Evolutionary conservation across 768 basidiomycete genomes (phyloP), one percentile per base, ranked within the genome.

Genomic region (Termitomyces heimii): DNA sequence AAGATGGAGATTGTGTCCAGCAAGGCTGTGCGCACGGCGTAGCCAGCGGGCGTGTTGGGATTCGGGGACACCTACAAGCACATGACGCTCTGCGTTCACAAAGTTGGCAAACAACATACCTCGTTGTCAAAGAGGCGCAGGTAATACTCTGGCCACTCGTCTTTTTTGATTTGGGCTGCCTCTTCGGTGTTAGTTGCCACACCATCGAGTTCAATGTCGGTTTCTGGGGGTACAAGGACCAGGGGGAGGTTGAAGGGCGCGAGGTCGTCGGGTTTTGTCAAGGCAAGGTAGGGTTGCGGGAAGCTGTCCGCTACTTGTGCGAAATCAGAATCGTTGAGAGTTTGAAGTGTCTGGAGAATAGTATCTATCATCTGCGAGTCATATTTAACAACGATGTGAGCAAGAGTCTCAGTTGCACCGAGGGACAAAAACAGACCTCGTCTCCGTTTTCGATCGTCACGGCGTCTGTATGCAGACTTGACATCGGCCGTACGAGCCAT

Each of bases 221-320:
- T 82, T 69, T 95, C 93, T 1, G 93, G 93, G 2, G 93, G 92
- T 0, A 95, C 91, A 18, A 95, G 77, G 40, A 94, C 84, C 34
- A 83, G 78, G 5, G 92, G 92, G 10, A 95, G 76, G 31, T 83
- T 79, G 62, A 89, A 92, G 2, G 82, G 79, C 8, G 74, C 67
- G 16, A 77, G 70, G 9, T 67, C 62, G 40, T 79, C 77, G 22
- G 78, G 71, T 26, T 76, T 75, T 0, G 77, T 71, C 57, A 79
- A 76, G 35, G 76, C 71, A 12, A 75, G 66, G 63, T 89, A 91
- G 3, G 89, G 89, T 60, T 86, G 85, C 9, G 84, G 82, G 62
- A 83, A 82, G 63, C 78, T 83, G 56, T 70, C 77, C 42, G 75
- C 75, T 29, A 75, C 76, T 51, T 85, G 84, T 29, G 76, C 66